phyloP scores from a whole-genome alignment of 257 asterid genomes.

The Gentiana straminea region DNA sequence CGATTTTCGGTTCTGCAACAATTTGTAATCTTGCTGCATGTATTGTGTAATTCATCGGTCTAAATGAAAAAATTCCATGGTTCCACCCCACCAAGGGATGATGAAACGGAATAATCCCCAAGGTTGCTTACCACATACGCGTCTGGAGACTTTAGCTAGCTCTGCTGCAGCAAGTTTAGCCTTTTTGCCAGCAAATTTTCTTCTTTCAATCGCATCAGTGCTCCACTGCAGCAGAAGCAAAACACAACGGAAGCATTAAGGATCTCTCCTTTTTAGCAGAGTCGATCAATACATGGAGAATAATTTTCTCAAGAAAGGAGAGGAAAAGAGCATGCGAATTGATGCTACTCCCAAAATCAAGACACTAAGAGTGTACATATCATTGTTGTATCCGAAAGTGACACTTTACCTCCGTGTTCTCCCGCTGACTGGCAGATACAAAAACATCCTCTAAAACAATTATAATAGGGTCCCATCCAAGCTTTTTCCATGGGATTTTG shows the following conservation, averaged over 20 bases:
- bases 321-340: neutral
- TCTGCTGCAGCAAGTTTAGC: constrained; percentile 99
- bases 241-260: constrained; percentile 11
- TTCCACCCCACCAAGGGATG: too few relatives aligned
- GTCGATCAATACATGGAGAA: neutral
- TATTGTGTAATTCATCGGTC: too few relatives aligned
- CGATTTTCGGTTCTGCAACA: too few relatives aligned
- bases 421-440: constrained; percentile 65
- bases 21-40: too few relatives aligned
- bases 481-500: constrained; percentile 97
- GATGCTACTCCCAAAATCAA: too few relatives aligned
- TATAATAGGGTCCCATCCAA: constrained; percentile 93
- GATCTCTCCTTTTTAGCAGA: neutral
- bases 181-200: constrained; percentile 92
- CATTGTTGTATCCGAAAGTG: neutral
- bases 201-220: constrained; percentile 68
- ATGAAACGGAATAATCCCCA: too few relatives aligned
- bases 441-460: constrained; percentile 76
- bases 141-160: constrained; percentile 90
- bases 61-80: too few relatives aligned
- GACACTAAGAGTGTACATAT: neutral
- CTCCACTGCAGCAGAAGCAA: constrained; percentile 51
- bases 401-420: constrained; percentile 63
- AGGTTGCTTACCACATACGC: constrained; percentile 78
- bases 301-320: neutral